Conservation (phyloP, 2,329 filamentous ascomycete species). For the Amesomyces nigricolor region DNA sequence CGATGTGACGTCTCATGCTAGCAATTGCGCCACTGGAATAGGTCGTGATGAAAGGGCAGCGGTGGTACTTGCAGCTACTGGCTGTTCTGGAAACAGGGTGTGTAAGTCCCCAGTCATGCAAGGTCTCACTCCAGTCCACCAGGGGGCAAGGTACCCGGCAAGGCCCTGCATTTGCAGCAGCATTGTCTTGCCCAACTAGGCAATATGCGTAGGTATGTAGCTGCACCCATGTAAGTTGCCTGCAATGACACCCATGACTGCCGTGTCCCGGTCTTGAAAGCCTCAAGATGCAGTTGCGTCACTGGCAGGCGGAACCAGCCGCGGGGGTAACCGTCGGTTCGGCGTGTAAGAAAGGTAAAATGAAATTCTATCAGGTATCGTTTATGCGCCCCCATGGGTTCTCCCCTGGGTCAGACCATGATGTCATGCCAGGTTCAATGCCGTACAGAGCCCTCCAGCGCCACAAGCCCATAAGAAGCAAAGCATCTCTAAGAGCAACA, state of each 20-base stretch:
- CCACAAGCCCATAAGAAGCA: background rate
- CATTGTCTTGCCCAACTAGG: conserved; percentile 38
- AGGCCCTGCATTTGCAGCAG: conserved; percentile 50
- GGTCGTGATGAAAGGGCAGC: too few species aligned
- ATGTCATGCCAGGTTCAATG: background rate
- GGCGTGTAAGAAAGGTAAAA: too few species aligned
- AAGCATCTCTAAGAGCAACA: background rate
- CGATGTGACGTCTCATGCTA: too few species aligned
- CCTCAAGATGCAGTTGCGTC: too few species aligned
- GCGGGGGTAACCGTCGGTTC: too few species aligned
- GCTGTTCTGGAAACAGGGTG: too few species aligned
- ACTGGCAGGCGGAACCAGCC: too few species aligned
- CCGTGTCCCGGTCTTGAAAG: too few species aligned
- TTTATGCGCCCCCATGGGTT: background rate
- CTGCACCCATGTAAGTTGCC: conserved; percentile 23
- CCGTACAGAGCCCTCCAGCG: background rate
- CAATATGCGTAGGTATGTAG: background rate
- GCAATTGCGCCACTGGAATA: too few species aligned
- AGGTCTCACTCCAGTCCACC: too few species aligned
- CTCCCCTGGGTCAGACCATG: background rate
- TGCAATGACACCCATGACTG: conserved; percentile 24
- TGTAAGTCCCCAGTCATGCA: too few species aligned
- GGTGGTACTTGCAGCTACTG: too few species aligned
- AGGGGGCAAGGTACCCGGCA: conserved; percentile 52
- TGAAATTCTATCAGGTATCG: background rate